Percentiles rank a stretch among this genome's conserved stretches.
These are phyloP conservation scores for Metschnikowia cerradonensis DNA, from an alignment of 805 yeast species.

Conservation along the genomic window DNA sequence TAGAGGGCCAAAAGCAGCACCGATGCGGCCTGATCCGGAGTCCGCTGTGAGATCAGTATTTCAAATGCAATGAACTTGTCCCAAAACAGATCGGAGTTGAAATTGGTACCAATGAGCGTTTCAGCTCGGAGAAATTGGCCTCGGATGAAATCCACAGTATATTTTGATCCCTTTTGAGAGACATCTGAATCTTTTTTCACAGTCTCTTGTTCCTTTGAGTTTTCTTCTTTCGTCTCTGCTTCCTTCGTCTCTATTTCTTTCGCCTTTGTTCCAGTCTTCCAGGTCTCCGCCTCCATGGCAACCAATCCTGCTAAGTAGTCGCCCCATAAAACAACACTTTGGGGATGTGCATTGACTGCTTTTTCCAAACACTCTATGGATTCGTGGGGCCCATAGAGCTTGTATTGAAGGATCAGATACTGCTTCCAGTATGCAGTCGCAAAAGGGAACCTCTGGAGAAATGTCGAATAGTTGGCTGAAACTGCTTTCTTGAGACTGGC, in stretches of 20 bases:
- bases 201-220: no score
- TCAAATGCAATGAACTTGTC: slow-evolving; percentile 63
- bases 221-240: no score
- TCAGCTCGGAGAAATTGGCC: slow-evolving; percentile 47
- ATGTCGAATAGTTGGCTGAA: background rate
- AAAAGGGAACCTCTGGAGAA: slow-evolving; percentile 55
- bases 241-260: no score
- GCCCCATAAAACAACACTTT: slow-evolving; percentile 62
- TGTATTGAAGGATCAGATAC: slow-evolving; percentile 52
- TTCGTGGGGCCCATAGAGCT: slow-evolving; percentile 49
- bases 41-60: background rate
- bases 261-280: background rate
- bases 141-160: slow-evolving; percentile 28
- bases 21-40: slow-evolving; percentile 21
- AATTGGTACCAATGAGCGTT: slow-evolving; percentile 59
- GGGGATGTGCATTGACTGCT: slow-evolving; percentile 46
- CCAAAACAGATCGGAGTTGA: slow-evolving; percentile 79
- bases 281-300: slow-evolving; percentile 14
- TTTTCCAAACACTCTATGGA: slow-evolving; percentile 43
- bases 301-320: slow-evolving; percentile 55
- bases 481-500: slow-evolving; percentile 5
- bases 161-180: slow-evolving; percentile 17
- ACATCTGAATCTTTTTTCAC: no score
- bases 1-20: slow-evolving; percentile 30
- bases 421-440: slow-evolving; percentile 62